Evolutionary conservation across 2,329 filamentous ascomycete species (phyloP).

Genomic region (Botrytis medusae): DNA sequence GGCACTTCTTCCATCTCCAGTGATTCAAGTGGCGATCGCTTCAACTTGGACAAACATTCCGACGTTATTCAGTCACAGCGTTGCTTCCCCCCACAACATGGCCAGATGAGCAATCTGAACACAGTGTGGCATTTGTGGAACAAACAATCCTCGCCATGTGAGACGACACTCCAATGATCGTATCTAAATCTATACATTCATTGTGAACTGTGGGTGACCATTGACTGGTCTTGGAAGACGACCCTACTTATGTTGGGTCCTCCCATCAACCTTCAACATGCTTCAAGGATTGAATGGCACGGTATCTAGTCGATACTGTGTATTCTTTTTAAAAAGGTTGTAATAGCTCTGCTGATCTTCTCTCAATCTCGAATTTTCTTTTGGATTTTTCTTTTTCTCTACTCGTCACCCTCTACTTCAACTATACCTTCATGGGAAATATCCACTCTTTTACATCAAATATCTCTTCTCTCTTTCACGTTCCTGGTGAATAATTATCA

Average conservation of each 20-base stretch:
- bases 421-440: not conserved
- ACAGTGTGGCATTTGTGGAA: not conserved
- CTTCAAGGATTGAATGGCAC: not conserved
- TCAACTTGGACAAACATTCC: constrained; percentile 10
- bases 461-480: not conserved
- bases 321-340: constrained; percentile 12
- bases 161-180: constrained; percentile 6
- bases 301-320: not conserved
- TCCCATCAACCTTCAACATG: not conserved
- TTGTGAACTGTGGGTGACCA: constrained; percentile 8
- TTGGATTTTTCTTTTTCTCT: constrained; percentile 2
- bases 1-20: constrained; percentile 10
- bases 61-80: constrained; percentile 3
- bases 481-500: not conserved
- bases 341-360: not conserved
- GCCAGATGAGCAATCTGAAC: not conserved
- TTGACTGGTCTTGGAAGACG: not conserved
- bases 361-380: not conserved
- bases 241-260: not conserved
- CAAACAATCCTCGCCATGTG: constrained; percentile 11
- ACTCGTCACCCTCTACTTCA: constrained; percentile 1
- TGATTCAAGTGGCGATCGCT: constrained; percentile 1
- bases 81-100: not conserved
- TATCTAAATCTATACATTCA: constrained; percentile 1
- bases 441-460: not conserved